Evolutionary conservation across 441 rosid species (phyloP).

Genomic region (Adansonia rubrostipa): DNA sequence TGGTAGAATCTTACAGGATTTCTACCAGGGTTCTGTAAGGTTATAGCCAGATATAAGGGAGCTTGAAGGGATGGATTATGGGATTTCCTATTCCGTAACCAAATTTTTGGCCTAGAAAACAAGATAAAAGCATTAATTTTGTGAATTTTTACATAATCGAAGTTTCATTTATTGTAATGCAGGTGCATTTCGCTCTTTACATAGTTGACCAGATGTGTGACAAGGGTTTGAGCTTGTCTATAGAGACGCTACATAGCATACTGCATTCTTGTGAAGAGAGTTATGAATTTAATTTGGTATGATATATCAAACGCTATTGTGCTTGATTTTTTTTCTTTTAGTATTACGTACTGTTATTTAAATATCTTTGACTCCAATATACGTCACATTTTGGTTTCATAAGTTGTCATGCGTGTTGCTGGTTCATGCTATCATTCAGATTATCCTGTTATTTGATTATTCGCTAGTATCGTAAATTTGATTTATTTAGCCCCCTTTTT

Average conservation of each 20-base stretch:
- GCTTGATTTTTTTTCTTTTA: background rate
- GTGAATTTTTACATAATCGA: slow-evolving; percentile 11
- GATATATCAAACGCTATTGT: slow-evolving; percentile 20
- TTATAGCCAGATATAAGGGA: background rate
- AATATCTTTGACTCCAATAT: background rate
- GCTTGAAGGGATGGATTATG: slow-evolving; percentile 15
- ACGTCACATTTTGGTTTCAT: slow-evolving; percentile 7
- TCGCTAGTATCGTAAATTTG: background rate
- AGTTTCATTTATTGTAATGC: slow-evolving; percentile 31
- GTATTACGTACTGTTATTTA: background rate
- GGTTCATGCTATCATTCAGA: background rate
- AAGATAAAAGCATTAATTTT: slow-evolving; percentile 5
- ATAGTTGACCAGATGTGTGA: slow-evolving; percentile 66
- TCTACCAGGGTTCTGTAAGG: slow-evolving; percentile 10
- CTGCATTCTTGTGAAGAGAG: slow-evolving; percentile 55
- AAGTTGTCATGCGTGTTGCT: background rate
- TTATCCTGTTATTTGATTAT: slow-evolving; percentile 9
- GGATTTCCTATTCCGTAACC: background rate
- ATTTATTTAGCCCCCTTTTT: background rate
- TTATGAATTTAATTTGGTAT: slow-evolving; percentile 73
- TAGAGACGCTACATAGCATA: slow-evolving; percentile 50
- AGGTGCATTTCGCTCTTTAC: slow-evolving; percentile 83
- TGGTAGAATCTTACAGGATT: slow-evolving; percentile 12
- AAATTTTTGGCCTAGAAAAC: slow-evolving; percentile 3
- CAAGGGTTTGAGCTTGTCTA: slow-evolving; percentile 53